Evolutionary conservation across 2,329 filamentous ascomycete species (phyloP).

Genomic region (Thielaviopsis punctulata): DNA sequence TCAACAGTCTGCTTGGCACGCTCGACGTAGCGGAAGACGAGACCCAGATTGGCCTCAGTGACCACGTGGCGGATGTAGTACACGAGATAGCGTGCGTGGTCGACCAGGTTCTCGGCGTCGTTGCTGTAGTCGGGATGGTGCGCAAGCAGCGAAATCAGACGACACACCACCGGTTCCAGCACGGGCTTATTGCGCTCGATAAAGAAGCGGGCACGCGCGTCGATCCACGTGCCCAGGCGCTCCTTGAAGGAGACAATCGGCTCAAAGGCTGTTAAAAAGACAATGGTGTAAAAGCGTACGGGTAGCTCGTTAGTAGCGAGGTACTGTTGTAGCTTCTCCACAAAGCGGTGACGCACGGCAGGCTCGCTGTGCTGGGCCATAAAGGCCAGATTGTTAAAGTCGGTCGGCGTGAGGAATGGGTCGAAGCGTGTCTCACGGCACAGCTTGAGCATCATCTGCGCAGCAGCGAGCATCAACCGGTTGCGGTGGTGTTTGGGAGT

Average conservation of each 20-base stretch:
- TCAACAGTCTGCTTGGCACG: slow-evolving; percentile 82
- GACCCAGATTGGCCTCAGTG: slow-evolving; percentile 68
- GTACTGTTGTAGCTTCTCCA: slow-evolving; percentile 80
- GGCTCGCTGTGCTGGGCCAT: slow-evolving; percentile 62
- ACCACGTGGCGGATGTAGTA: slow-evolving; percentile 76
- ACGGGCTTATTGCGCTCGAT: slow-evolving; percentile 40
- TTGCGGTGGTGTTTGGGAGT: slow-evolving; percentile 66
- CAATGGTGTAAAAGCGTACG: slow-evolving; percentile 68
- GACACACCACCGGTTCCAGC: slow-evolving; percentile 66
- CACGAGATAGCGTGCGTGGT: slow-evolving; percentile 76
- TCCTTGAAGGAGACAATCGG: slow-evolving; percentile 56
- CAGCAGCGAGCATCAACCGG: slow-evolving; percentile 65
- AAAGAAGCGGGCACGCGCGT: slow-evolving; percentile 57
- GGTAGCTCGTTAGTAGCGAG: slow-evolving; percentile 55
- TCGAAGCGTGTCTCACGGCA: slow-evolving; percentile 64
- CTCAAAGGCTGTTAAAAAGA: slow-evolving; percentile 86
- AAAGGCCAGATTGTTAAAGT: slow-evolving; percentile 69
- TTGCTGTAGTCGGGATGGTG: slow-evolving; percentile 81
- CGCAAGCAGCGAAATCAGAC: slow-evolving; percentile 72
- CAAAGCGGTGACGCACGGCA: slow-evolving; percentile 61
- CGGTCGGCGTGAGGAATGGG: slow-evolving; percentile 48
- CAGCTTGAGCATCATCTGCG: slow-evolving; percentile 67
- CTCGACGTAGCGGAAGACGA: slow-evolving; percentile 86
- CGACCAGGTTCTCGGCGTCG: slow-evolving; percentile 49
- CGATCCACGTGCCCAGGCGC: slow-evolving; percentile 73